These are phyloP conservation scores for Aureobasidium sp. DNA, from an alignment of 2,329 filamentous ascomycete species.

Conservation along the genomic window DNA sequence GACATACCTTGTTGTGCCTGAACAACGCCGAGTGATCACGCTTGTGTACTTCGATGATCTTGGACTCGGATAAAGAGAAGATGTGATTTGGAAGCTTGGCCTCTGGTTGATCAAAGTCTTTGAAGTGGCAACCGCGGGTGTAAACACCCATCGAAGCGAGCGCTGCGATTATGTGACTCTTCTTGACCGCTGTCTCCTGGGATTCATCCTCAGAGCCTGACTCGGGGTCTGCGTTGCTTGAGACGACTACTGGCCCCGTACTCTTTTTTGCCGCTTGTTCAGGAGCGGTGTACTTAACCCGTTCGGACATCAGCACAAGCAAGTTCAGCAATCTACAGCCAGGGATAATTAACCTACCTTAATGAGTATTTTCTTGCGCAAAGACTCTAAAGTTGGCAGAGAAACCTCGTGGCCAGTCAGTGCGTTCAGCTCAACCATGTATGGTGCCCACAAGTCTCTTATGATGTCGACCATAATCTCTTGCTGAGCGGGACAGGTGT, in stretches of 20 bases:
- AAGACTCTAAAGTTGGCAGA: constrained; percentile 52
- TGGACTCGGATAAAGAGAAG: constrained; percentile 56
- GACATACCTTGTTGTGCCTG: constrained; percentile 54
- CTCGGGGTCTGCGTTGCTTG: constrained; percentile 12
- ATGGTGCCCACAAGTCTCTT: constrained; percentile 72
- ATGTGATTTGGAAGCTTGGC: constrained; percentile 50
- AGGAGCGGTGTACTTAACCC: constrained; percentile 36
- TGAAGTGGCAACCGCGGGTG: constrained; percentile 76
- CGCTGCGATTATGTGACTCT: constrained; percentile 56
- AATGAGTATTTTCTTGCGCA: constrained; percentile 65
- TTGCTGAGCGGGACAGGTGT: constrained; percentile 74
- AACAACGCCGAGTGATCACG: constrained; percentile 54
- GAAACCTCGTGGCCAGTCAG: constrained; percentile 49
- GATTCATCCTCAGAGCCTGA: constrained; percentile 30
- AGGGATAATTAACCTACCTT: constrained; percentile 20
- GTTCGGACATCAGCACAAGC: too few relatives aligned
- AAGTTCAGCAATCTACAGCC: too few relatives aligned
- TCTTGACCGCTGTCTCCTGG: constrained; percentile 32
- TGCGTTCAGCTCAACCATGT: constrained; percentile 55
- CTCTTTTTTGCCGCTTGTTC: constrained; percentile 17
- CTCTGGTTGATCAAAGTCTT: constrained; percentile 57
- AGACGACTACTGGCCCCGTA: neutral
- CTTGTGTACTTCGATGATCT: constrained; percentile 58
- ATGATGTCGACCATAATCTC: constrained; percentile 91
- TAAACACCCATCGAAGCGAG: constrained; percentile 74